Evolutionary conservation across 306 rosid genomes (phyloP), one percentile per base, ranked within the genome.

Genomic region (Herpetospermum pedunculosum): DNA sequence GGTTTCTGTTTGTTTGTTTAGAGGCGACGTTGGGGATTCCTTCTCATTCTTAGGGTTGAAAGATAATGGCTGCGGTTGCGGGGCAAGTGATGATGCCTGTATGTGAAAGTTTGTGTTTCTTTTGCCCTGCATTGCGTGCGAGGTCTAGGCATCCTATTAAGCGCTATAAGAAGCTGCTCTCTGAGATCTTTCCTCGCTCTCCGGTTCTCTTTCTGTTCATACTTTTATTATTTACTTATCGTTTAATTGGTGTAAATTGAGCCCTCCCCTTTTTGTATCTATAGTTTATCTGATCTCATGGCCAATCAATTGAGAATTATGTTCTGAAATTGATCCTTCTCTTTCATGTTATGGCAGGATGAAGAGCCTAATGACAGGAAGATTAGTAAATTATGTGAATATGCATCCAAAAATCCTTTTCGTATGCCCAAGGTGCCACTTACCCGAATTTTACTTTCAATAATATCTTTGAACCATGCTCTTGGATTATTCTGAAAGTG

Each of bases 91-190:
- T 87, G 83, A 82, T 87, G 82, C 95, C 97, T 2, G 88, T 85
- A 25, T 91, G 96, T 76, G 97, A 87, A 3, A 87, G 89, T 63
- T 81, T 88, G 50, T 91, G 97, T 44, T 91, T 84, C 75, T 88
- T 87, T 76, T 91, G 97, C 52, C 97, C 97, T 30, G 84, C 85
- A 28, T 76, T 91, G 81, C 82, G 90, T 0, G 92, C 87, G 48
- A 81, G 97, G 75, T 91, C 97, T 0, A 76, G 97, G 26, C 97
- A 91, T 75, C 97, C 97, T 0, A 86, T 91, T 32, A 88, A 91
- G 72, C 95, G 95, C 59, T 88, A 88, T 80, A 91, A 91, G 81
- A 81, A 88, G 53, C 59, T 88, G 76, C 89, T 91, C 3, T 87
- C 95, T 4, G 95, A 91, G 75, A 91, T 85, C 38, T 88, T 88